Percentiles rank a stretch among this genome's conserved stretches.
phyloP scores from a whole-genome alignment of 1,284 basidiomycete species.

The Marasmius fiardii region DNA sequence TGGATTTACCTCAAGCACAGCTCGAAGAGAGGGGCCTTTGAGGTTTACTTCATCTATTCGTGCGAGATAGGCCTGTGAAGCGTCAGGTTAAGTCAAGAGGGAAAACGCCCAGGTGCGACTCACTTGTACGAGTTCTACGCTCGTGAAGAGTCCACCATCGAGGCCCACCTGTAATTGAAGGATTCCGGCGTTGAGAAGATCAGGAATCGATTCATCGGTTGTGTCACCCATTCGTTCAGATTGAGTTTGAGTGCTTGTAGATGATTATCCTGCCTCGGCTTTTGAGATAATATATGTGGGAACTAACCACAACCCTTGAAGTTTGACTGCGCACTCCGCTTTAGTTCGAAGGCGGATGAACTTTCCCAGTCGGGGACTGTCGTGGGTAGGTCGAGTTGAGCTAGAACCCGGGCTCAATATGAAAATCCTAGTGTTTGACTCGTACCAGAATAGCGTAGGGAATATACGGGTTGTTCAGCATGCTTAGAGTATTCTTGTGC shows the following conservation, averaged over 20 bases:
- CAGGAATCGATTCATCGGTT: constrained; percentile 33
- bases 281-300: no score
- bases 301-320: background rate
- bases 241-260: background rate
- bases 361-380: background rate
- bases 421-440: no score
- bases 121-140: constrained; percentile 64
- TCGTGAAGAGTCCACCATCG: constrained; percentile 51
- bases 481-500: no score
- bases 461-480: no score
- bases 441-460: no score
- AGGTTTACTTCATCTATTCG: constrained; percentile 71
- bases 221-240: background rate
- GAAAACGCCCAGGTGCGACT: constrained; percentile 3
- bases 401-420: background rate
- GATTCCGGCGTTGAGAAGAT: constrained; percentile 62
- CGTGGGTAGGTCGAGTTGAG: background rate
- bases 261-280: no score
- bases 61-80: constrained; percentile 59
- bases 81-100: background rate
- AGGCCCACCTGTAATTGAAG: constrained; percentile 52
- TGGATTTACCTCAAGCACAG: constrained; percentile 63
- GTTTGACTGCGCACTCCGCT: constrained; percentile 1
- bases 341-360: background rate
- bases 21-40: constrained; percentile 54